Base-by-base conservation (phyloP, 441 rosid genomes). In the Theobroma grandiflorum region DNA sequence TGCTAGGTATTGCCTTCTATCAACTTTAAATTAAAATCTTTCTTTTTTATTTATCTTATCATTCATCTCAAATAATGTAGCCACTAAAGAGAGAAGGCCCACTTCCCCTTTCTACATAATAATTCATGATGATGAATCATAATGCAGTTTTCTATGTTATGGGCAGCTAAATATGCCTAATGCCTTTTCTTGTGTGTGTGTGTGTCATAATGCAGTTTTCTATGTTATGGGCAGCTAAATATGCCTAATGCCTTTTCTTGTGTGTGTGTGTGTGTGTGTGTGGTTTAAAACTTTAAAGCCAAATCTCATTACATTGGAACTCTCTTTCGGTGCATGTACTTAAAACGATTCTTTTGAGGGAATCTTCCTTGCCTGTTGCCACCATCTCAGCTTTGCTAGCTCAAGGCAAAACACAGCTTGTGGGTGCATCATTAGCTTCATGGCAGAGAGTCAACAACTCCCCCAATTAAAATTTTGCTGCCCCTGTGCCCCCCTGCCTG, bases 131-230 rank as follows among this genome's bases (percentile, higher is more conserved):
- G 67, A 74, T 74, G 53, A 58, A 43, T 42, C 55, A 76, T 69
- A n/a, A 71, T 85, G 62, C 66, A 74, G 45, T 80, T 78, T 69
- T 83, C 82, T 42, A 58, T 50, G 77, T 43, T 35, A 15, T 40
- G 10, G 50, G 10, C 49, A 45, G 49, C 10, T 45, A 45, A 45
- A 45, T 10, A 11, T 45, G 49, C 10, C 10, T 45, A 45, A 6
- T 45, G 49, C 49, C 10, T 45, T 45, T 45, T 53, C 16, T 26
- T n/a, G 31, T 26, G 31, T 1, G 31, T 26, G 0, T 14, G 9
- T 50, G 52, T 20, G 22, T 42, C 55, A 76, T 69, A n/a, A 71
- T 85, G 62, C 66, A 74, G 45, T 80, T 78, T 69, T 83, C 82
- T 42, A 58, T 50, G 77, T 43, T 35, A 15, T 40, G 10, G 50